Base-by-base conservation (phyloP, 2,329 filamentous ascomycete species). In the Mollisia scopiformis region DNA sequence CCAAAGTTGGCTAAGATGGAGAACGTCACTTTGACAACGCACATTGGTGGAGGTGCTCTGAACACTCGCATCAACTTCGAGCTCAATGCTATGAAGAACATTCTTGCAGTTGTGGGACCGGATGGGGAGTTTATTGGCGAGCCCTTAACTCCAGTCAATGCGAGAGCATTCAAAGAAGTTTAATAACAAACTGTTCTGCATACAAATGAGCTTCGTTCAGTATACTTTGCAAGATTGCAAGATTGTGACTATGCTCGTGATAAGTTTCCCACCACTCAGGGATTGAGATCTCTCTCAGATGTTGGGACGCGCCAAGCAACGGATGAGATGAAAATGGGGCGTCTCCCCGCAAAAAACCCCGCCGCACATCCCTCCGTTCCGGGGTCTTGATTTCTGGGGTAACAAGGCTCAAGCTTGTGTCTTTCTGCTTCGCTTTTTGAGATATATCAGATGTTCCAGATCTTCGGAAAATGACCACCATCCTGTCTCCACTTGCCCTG, bases 21-120 rank as follows among this genome's bases (percentile, higher is more conserved):
- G 4, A 79, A 84, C 63, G 86, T 87, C 0, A 76, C 89, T 58
- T 75, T 90, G 19, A 74, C 90, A 46, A 88, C 88, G 35, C 88
- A 91, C n/a, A 43, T 43, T n/a, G 39, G 39, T n/a, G 39, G 39
- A n/a, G 39, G 39, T 7, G 39, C 39, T 43, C 16, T 43, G 16
- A 23, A 43, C 19, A 43, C 39, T 6, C 14, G 39, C 7, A 43
- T 43, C 14, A 43, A 43, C 16, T 43, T 43, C 39, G 39, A 43
- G 39, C 21, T 43, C 16, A 43, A 43, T 43, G 39, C 39, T 23
- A 43, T 43, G 39, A 43, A 43, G 39, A 43, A 43, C 39, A 43
- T 43, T 43, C 39, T 43, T 43, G 39, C 39, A n/a, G 39, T 43
- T 23, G 14, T 43, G 14, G 39, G 39, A 7, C 21, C 39, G 6